Conservation (phyloP, 192 early-diverging fungal genomes). For the Thoreauomyces humboldtii region DNA sequence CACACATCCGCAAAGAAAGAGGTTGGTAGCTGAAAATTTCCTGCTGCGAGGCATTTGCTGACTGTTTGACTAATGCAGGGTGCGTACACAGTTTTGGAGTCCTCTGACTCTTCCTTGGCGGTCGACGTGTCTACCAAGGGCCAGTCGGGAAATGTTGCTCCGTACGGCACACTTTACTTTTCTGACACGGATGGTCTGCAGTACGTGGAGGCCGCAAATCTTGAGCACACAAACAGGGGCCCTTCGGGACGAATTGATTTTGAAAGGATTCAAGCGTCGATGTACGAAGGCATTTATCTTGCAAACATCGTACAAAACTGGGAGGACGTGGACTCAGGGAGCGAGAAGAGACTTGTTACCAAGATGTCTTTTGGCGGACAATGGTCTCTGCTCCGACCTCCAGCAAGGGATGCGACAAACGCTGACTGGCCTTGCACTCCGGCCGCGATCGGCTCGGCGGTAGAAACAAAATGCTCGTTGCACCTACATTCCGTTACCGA, state of each 20-base stretch:
- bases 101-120: slow-evolving; percentile 66
- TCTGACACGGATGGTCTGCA: slow-evolving; percentile 89
- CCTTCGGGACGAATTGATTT: slow-evolving; percentile 80
- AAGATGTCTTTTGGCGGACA: slow-evolving; percentile 89
- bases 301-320: slow-evolving; percentile 85
- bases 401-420: slow-evolving; percentile 55
- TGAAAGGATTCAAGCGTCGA: slow-evolving; percentile 77
- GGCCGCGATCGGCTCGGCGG: slow-evolving; percentile 16
- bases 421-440: slow-evolving; percentile 56
- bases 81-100: slow-evolving; percentile 86
- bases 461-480: slow-evolving; percentile 61
- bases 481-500: slow-evolving; percentile 85
- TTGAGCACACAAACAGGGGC: slow-evolving; percentile 81
- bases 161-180: slow-evolving; percentile 70
- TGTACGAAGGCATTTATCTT: slow-evolving; percentile 70
- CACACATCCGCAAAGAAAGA: slow-evolving; percentile 15
- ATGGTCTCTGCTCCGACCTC: slow-evolving; percentile 73
- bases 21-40: slow-evolving; percentile 2
- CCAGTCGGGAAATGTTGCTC: slow-evolving; percentile 41
- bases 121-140: slow-evolving; percentile 50
- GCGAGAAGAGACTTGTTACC: slow-evolving; percentile 61
- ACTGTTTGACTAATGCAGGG: slow-evolving; percentile 1
- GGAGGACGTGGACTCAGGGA: slow-evolving; percentile 50
- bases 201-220: slow-evolving; percentile 63
- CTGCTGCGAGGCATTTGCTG: not conserved